phyloP scores from a whole-genome alignment of 345 rosid genomes.

The Adansonia digitata region DNA sequence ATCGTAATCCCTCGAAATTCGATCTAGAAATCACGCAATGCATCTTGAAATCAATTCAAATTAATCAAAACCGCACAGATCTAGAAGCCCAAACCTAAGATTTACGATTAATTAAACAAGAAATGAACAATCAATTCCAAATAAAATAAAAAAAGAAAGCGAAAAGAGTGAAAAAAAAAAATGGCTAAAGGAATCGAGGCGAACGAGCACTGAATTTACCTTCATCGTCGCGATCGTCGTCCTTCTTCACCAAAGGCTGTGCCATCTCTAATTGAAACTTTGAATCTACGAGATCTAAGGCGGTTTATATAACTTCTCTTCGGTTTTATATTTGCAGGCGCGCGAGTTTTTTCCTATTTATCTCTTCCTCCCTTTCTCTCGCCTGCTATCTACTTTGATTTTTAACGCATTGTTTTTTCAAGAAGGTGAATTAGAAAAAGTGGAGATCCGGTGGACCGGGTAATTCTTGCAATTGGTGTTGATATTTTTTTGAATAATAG shows the following conservation, averaged over 20 bases:
- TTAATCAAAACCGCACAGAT: conserved; percentile 34
- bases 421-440: background rate
- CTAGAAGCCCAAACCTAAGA: conserved; percentile 30
- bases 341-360: conserved; percentile 13
- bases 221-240: conserved; percentile 98
- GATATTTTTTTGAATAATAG: background rate
- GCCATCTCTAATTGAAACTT: conserved; percentile 54
- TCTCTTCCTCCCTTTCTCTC: conserved; percentile 4
- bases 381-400: background rate
- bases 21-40: background rate
- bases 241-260: conserved; percentile 90
- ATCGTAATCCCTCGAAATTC: background rate
- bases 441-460: conserved; percentile 1
- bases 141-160: background rate
- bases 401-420: conserved; percentile 6
- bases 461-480: background rate
- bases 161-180: background rate
- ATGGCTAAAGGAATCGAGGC: background rate
- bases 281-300: conserved; percentile 23
- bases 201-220: conserved; percentile 32
- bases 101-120: background rate
- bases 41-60: background rate
- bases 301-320: background rate
- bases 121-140: background rate
- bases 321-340: background rate